Evolutionary conservation across 352 stramenopile species (phyloP).

Genomic region (Globisporangium orthogonon): DNA sequence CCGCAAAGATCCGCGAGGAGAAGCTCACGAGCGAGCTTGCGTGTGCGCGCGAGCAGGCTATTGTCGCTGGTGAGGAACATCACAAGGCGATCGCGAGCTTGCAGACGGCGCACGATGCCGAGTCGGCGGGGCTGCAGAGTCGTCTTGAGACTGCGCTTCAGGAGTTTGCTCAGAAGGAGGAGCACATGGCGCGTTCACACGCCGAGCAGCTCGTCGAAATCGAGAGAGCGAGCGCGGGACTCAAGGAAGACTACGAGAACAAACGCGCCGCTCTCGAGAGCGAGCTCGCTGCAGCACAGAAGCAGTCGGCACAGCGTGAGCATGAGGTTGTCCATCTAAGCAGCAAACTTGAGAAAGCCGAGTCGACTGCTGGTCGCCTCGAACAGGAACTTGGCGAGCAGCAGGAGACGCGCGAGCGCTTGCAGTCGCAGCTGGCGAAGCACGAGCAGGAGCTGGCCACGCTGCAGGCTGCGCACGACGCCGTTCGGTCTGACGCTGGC

Average conservation of each 20-base stretch:
- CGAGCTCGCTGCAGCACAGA: slow-evolving; percentile 6
- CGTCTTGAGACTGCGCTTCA: neutral
- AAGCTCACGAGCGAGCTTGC: neutral
- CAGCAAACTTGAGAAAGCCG: neutral
- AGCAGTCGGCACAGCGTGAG: slow-evolving; percentile 15
- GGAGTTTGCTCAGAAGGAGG: slow-evolving; percentile 3
- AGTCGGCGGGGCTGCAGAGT: slow-evolving; percentile 5
- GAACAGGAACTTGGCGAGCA: neutral
- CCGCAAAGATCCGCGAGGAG: slow-evolving; percentile 4
- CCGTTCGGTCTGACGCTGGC: neutral
- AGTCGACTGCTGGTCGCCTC: neutral
- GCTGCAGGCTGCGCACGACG: neutral
- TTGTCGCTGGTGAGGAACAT: neutral
- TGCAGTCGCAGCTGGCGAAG: neutral
- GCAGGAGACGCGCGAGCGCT: neutral
- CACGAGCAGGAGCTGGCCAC: neutral
- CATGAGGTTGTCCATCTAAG: neutral
- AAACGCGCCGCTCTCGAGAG: slow-evolving; percentile 7
- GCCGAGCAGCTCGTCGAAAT: neutral
- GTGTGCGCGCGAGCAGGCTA: neutral
- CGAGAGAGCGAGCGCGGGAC: neutral
- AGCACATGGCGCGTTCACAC: slow-evolving; percentile 1
- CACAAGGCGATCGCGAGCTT: slow-evolving; percentile 7
- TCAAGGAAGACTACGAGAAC: slow-evolving; percentile 6
- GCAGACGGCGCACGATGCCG: neutral